Evolutionary conservation across 306 rosid species (phyloP).

Genomic region (Sechiopsis laciniata): DNA sequence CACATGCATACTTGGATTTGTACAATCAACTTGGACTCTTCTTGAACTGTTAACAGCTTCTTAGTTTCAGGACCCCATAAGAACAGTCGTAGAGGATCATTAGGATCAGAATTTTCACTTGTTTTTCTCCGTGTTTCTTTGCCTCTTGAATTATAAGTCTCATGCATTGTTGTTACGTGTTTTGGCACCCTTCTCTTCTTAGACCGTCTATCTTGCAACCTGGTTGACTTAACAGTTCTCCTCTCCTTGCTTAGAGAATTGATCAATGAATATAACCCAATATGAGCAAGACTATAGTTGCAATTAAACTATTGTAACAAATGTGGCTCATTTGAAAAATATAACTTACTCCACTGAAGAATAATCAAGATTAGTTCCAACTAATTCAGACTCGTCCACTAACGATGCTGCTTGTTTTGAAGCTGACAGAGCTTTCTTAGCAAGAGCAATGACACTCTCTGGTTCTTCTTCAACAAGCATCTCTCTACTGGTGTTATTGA

Average conservation of each 20-base stretch:
- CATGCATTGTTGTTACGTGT: constrained; percentile 31
- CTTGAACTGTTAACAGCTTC: constrained; percentile 66
- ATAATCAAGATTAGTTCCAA: constrained; percentile 32
- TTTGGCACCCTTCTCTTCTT: constrained; percentile 51
- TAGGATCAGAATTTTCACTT: constrained; percentile 49
- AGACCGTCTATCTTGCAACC: constrained; percentile 56
- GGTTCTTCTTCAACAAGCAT: constrained; percentile 33
- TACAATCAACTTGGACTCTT: constrained; percentile 58
- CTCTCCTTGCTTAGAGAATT: constrained; percentile 33
- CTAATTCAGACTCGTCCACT: constrained; percentile 37
- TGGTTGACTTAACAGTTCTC: constrained; percentile 57
- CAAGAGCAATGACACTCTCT: constrained; percentile 43
- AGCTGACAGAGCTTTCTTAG: constrained; percentile 66
- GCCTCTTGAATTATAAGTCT: constrained; percentile 32
- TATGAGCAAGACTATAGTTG: constrained; percentile 21
- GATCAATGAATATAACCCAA: constrained; percentile 32
- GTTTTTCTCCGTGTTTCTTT: constrained; percentile 41
- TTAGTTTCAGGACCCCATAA: constrained; percentile 70
- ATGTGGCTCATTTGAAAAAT: neutral
- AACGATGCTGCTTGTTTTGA: constrained; percentile 61
- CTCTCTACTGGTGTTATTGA: constrained; percentile 23
- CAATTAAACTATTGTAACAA: neutral
- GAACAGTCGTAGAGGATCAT: constrained; percentile 66
- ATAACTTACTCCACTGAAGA: constrained; percentile 47
- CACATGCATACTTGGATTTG: constrained; percentile 56